A percentile compares a stretch with the other conserved stretches of the same genome.
phyloP scores from a whole-genome alignment of 2,329 filamentous ascomycete genomes.

The Neurospora sp. region DNA sequence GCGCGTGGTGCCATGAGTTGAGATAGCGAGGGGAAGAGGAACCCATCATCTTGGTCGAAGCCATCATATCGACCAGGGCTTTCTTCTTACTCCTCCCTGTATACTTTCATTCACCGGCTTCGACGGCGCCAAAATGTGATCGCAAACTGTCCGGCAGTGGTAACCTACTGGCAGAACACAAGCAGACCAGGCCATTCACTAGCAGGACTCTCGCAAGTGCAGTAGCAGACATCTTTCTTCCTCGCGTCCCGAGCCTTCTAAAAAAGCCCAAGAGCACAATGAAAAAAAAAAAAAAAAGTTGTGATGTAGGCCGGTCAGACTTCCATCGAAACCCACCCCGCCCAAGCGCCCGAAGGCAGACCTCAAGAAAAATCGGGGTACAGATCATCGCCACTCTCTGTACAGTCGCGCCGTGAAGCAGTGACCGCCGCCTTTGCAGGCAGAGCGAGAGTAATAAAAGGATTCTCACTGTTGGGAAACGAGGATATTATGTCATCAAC shows the following conservation, averaged over 20 bases:
- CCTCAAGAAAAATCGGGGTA: slow-evolving; percentile 50
- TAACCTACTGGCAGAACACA: neutral
- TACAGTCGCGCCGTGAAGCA: slow-evolving; percentile 39
- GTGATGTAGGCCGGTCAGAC: slow-evolving; percentile 63
- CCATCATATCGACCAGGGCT: too few relatives aligned
- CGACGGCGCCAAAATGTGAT: too few relatives aligned
- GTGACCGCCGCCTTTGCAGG: slow-evolving; percentile 51
- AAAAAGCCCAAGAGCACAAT: slow-evolving; percentile 36
- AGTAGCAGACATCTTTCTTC: slow-evolving; percentile 32
- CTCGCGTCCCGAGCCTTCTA: slow-evolving; percentile 31
- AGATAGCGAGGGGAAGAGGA: too few relatives aligned
- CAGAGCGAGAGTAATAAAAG: slow-evolving; percentile 49
- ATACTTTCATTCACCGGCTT: too few relatives aligned
- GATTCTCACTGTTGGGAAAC: slow-evolving; percentile 74
- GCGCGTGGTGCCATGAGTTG: too few relatives aligned
- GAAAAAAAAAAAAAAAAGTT: slow-evolving; percentile 22
- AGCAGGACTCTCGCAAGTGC: neutral
- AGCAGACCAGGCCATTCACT: neutral
- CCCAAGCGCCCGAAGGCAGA: slow-evolving; percentile 68
- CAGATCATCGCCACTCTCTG: slow-evolving; percentile 95
- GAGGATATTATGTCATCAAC: slow-evolving; percentile 87
- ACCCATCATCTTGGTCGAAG: too few relatives aligned
- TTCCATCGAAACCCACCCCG: slow-evolving; percentile 77
- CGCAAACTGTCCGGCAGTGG: too few relatives aligned
- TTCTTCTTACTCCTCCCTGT: too few relatives aligned